Base-by-base conservation (phyloP, 106 monocot species). In the Acorus calamus region DNA sequence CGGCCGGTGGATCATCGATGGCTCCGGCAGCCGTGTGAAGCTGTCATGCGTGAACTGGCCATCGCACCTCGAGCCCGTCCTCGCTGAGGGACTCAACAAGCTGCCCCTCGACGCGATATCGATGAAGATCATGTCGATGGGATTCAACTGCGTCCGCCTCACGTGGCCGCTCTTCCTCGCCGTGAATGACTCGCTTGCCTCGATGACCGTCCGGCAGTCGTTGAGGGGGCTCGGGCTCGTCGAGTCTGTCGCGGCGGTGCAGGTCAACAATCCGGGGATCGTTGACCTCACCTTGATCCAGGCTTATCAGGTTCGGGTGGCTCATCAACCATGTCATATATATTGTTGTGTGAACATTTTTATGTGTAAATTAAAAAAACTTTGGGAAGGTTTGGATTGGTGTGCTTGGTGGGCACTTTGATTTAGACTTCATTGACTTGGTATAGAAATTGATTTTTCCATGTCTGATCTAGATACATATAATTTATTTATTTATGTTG, bases 111-210 rank as follows among this genome's bases (percentile, higher is more conserved):
- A 67, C 53, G 7, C 5, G 52, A 80, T 92, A 42, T 62, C 92
- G 7, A 56, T 46, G 48, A 53, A 47, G 7, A 62, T 87, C 46
- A 59, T 28, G 12, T 58, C 71, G 56, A 72, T 87, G 77, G 87
- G 92, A 3, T 93, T 93, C 76, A 93, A 93, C 78, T 93, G 92
- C 71, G 88, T 92, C 44, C 63, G 90, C 54, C 80, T 91, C 71
- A 91, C 83, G 4, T 91, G 80, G 78, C 70, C 90, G 0, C 68
- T 73, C 49, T 81, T 68, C 78, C 63, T 91, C 69, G 57, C 69
- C 47, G 76, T 78, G 56, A 68, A 73, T 11, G 44, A 52, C 14
- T 60, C 76, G 50, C 50, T 66, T 3, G 43, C 67, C 2, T 50
- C 14, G 4, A 71, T 86, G 59, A 86, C 90, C 45, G 83, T 91